Percentiles rank a stretch among this genome's conserved stretches.
Evolutionary conservation across 805 yeast species (phyloP).

Genomic region (Tetrapisispora phaffii): DNA sequence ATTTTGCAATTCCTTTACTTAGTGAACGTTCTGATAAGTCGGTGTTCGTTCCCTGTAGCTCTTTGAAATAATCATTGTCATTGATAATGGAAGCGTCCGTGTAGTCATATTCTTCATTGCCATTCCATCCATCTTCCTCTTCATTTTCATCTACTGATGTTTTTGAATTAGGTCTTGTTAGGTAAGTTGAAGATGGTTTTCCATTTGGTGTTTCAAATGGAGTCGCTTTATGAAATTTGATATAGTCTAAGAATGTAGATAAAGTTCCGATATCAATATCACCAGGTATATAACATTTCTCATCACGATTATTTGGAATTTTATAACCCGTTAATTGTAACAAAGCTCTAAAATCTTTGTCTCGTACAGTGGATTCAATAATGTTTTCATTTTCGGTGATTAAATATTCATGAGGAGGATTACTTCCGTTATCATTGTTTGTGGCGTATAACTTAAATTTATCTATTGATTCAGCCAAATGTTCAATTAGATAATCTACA

Average conservation of each 20-base stretch:
- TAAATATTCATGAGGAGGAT: constrained; percentile 11
- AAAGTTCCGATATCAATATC: constrained; percentile 8
- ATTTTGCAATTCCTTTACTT: constrained; percentile 19
- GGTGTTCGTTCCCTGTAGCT: constrained; percentile 9
- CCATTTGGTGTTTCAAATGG: constrained; percentile 26
- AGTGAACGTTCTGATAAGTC: constrained; percentile 5
- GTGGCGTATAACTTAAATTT: constrained; percentile 13
- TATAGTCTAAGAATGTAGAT: constrained; percentile 6
- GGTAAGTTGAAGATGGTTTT: constrained; percentile 18
- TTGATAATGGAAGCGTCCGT: constrained; percentile 15
- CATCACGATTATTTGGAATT: constrained; percentile 13
- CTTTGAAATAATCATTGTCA: constrained; percentile 24
- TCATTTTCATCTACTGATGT: neutral
- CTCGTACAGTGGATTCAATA: constrained; percentile 9
- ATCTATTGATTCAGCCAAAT: constrained; percentile 13
- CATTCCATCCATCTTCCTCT: constrained; percentile 21
- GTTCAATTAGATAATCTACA: constrained; percentile 13
- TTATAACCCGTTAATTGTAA: constrained; percentile 16
- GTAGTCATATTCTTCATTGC: constrained; percentile 14
- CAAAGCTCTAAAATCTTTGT: constrained; percentile 24
- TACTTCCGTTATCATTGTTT: constrained; percentile 6
- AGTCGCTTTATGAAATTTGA: constrained; percentile 15
- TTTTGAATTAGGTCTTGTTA: constrained; percentile 12
- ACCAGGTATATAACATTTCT: constrained; percentile 16
- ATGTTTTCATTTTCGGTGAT: neutral